Conservation (phyloP, 495 filamentous ascomycete genomes). For the Penicillium bialowiezense region DNA sequence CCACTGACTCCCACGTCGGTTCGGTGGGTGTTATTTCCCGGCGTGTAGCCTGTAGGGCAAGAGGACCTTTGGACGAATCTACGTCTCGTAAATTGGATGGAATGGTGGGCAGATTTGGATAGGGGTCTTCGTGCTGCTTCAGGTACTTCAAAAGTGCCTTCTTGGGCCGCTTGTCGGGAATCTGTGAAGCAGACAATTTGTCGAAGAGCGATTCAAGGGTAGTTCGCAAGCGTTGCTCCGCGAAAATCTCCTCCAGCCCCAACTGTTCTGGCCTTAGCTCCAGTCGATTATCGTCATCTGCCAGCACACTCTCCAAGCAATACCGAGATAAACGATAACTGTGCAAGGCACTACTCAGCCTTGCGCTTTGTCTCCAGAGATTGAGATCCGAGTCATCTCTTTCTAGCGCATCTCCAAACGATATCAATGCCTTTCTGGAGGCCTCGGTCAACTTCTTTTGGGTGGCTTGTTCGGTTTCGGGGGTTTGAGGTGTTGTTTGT, state of each 20-base stretch:
- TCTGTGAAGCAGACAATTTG: conserved; percentile 61
- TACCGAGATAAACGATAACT: conserved; percentile 78
- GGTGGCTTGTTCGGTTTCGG: conserved; percentile 38
- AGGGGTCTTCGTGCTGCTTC: conserved; percentile 67
- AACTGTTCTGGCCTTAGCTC: conserved; percentile 70
- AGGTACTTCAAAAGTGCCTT: conserved; percentile 62
- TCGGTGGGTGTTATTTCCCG: conserved; percentile 31
- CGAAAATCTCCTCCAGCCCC: conserved; percentile 81
- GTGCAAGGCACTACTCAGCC: conserved; percentile 69
- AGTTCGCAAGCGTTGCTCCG: conserved; percentile 71
- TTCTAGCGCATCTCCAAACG: conserved; percentile 75
- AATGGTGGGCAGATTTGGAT: conserved; percentile 68
- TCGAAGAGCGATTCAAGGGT: conserved; percentile 69
- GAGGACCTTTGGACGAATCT: conserved; percentile 23
- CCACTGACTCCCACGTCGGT: conserved; percentile 53
- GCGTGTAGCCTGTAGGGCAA: conserved; percentile 26
- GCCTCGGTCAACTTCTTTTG: conserved; percentile 23
- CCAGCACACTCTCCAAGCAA: conserved; percentile 87
- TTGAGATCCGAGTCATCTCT: conserved; percentile 91
- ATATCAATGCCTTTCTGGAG: conserved; percentile 45
- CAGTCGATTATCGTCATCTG: conserved; percentile 72
- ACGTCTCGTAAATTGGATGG: conserved; percentile 33
- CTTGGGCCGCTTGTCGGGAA: conserved; percentile 61
- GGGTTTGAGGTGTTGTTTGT: conserved; percentile 20
- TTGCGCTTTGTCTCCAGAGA: conserved; percentile 85